Conservation (phyloP, 352 stramenopile genomes). For the Pythium sukuiense region DNA sequence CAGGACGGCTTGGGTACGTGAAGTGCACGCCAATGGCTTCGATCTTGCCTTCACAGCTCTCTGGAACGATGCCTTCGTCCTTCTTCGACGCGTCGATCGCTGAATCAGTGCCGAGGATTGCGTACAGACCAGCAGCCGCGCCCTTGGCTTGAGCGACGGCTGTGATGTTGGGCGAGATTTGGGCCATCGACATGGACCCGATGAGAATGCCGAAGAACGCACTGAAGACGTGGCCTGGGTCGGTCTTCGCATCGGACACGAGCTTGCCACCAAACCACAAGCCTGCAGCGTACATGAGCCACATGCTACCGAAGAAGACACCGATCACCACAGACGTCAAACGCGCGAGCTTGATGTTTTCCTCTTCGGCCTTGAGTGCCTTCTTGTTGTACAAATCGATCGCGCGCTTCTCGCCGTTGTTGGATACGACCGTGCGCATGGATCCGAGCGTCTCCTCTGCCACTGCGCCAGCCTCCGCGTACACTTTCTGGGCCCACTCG, state of each 20-base stretch:
- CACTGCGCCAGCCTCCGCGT: slow-evolving; percentile 36
- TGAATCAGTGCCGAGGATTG: slow-evolving; percentile 35
- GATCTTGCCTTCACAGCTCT: slow-evolving; percentile 34
- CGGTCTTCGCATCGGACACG: slow-evolving; percentile 28
- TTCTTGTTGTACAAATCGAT: slow-evolving; percentile 34
- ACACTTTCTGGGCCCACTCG: slow-evolving; percentile 27
- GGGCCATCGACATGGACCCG: slow-evolving; percentile 33
- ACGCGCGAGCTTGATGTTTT: slow-evolving; percentile 34
- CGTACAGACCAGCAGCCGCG: slow-evolving; percentile 33
- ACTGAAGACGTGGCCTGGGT: slow-evolving; percentile 33
- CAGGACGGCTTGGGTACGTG: slow-evolving; percentile 55
- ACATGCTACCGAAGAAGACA: slow-evolving; percentile 32
- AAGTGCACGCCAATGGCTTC: slow-evolving; percentile 57
- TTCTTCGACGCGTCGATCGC: slow-evolving; percentile 35
- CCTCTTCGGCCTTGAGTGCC: slow-evolving; percentile 28
- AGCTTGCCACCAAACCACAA: slow-evolving; percentile 39
- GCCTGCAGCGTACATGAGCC: slow-evolving; percentile 29
- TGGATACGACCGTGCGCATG: slow-evolving; percentile 38
- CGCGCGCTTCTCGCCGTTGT: slow-evolving; percentile 33
- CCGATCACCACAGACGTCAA: slow-evolving; percentile 28
- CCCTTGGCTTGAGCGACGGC: slow-evolving; percentile 33
- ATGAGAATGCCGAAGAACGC: slow-evolving; percentile 39
- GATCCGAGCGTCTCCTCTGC: slow-evolving; percentile 39
- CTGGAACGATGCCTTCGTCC: slow-evolving; percentile 32
- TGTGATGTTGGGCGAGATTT: slow-evolving; percentile 37